A percentile compares a stretch with the other conserved stretches of the same genome.
Conservation (phyloP, 2,329 filamentous ascomycete genomes). For the Coniochaeta sp. region DNA sequence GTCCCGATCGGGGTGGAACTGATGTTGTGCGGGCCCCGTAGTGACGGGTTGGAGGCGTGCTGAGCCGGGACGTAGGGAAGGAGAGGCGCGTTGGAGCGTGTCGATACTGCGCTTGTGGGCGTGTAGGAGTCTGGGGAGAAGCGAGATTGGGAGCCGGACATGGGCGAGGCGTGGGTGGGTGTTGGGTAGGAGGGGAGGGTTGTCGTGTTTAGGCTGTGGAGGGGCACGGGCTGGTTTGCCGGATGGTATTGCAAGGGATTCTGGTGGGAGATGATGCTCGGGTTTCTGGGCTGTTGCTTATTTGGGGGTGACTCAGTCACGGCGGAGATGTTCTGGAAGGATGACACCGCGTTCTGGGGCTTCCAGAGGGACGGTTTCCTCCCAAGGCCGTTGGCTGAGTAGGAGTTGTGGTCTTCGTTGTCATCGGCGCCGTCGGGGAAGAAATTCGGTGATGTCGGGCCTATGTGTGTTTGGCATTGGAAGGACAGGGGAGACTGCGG, state of each 20-base stretch:
- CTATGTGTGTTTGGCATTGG: constrained; percentile 39
- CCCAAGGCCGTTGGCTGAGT: constrained; percentile 6
- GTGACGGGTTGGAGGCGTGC: constrained; percentile 12
- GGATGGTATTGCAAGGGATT: constrained; percentile 1
- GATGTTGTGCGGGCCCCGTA: background rate
- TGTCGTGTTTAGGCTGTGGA: constrained; percentile 3
- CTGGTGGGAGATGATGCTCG: background rate
- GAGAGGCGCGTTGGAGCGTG: constrained; percentile 24
- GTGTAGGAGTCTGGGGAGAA: constrained; percentile 12
- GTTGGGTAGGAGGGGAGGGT: constrained; percentile 3
- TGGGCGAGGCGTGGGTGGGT: constrained; percentile 14
- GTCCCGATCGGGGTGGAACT: background rate
- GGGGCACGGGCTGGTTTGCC: constrained; percentile 6
- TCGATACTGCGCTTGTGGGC: constrained; percentile 21
- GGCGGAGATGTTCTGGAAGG: constrained; percentile 3
- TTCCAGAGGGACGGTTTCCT: constrained; percentile 15
- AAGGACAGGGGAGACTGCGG: constrained; percentile 42
- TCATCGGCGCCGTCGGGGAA: constrained; percentile 22
- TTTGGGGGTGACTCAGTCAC: background rate
- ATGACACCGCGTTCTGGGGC: constrained; percentile 8
- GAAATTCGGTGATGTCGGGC: constrained; percentile 29
- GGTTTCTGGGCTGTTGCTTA: background rate
- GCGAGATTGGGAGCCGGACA: constrained; percentile 7
- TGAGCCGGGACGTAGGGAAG: constrained; percentile 23
- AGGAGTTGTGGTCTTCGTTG: constrained; percentile 9